A percentile compares a stretch with the other conserved stretches of the same genome.
These are phyloP conservation scores for Lagenidium sp. DNA, from an alignment of 352 stramenopile genomes.

Conservation along the genomic window DNA sequence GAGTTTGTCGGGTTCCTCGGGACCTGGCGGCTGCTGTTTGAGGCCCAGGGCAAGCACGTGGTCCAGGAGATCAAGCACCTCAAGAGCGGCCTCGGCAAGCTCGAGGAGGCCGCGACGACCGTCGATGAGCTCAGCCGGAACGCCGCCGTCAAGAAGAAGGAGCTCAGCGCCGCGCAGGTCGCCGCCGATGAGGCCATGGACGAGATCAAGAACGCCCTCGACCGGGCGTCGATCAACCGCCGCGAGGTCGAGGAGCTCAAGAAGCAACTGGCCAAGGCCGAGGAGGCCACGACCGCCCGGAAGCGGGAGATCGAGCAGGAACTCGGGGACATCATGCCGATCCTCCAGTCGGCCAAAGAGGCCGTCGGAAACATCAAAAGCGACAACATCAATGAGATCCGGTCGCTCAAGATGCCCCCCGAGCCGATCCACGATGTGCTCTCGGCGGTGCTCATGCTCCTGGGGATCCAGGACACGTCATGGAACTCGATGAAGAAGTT, in stretches of 20 bases:
- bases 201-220: conserved; percentile 91
- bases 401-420: conserved; percentile 92
- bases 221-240: conserved; percentile 80
- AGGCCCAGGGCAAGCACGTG: conserved; percentile 74
- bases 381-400: conserved; percentile 95
- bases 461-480: conserved; percentile 93
- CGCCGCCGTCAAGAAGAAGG: conserved; percentile 85
- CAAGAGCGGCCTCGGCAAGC: conserved; percentile 85
- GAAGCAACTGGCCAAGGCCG: conserved; percentile 81
- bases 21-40: conserved; percentile 72
- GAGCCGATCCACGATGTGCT: conserved; percentile 94
- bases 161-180: conserved; percentile 81
- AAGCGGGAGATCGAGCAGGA: conserved; percentile 93
- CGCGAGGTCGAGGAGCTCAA: conserved; percentile 90
- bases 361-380: conserved; percentile 92
- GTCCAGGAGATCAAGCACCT: conserved; percentile 84
- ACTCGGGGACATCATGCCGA: conserved; percentile 85
- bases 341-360: conserved; percentile 88
- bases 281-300: conserved; percentile 83
- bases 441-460: conserved; percentile 91
- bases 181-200: conserved; percentile 92
- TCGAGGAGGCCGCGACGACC: conserved; percentile 85
- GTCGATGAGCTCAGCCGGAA: conserved; percentile 89
- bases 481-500: conserved; percentile 98
- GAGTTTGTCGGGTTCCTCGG: conserved; percentile 84